Conservation (phyloP, 208 protist species). For the Giardia muris region DNA sequence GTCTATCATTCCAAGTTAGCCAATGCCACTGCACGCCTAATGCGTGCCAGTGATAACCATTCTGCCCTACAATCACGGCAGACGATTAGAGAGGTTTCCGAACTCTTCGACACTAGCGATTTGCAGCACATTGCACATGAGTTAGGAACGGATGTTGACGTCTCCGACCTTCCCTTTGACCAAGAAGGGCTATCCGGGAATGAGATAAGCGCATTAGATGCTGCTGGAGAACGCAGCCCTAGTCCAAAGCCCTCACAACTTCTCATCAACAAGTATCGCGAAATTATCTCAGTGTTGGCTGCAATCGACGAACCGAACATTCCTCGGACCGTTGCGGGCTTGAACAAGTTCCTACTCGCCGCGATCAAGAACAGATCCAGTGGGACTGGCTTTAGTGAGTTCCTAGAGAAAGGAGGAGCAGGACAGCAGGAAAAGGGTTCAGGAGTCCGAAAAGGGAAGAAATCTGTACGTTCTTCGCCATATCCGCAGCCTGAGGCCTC, state of each 20-base stretch:
- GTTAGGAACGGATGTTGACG: not conserved
- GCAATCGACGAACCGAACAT: not conserved
- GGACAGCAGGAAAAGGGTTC: too few relatives aligned
- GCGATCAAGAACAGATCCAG: too few relatives aligned
- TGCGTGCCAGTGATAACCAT: too few relatives aligned
- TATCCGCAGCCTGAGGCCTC: too few relatives aligned
- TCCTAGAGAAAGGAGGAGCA: too few relatives aligned
- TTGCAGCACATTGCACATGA: not conserved
- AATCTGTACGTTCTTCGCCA: too few relatives aligned
- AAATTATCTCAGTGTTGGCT: not conserved
- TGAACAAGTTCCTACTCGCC: not conserved
- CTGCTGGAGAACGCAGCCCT: not conserved
- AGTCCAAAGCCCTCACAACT: not conserved
- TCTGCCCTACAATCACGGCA: too few relatives aligned
- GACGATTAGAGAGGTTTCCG: not conserved
- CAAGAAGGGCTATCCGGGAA: not conserved
- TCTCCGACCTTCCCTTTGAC: not conserved
- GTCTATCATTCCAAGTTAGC: not conserved
- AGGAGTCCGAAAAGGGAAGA: too few relatives aligned
- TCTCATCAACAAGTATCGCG: not conserved
- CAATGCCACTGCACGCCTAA: not conserved
- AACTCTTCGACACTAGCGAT: not conserved
- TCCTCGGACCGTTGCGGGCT: not conserved
- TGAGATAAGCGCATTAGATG: not conserved
- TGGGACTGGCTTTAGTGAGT: too few relatives aligned